Evolutionary conservation across 2,329 filamentous ascomycete genomes (phyloP).

Genomic region (Pseudogymnoascus sp.): DNA sequence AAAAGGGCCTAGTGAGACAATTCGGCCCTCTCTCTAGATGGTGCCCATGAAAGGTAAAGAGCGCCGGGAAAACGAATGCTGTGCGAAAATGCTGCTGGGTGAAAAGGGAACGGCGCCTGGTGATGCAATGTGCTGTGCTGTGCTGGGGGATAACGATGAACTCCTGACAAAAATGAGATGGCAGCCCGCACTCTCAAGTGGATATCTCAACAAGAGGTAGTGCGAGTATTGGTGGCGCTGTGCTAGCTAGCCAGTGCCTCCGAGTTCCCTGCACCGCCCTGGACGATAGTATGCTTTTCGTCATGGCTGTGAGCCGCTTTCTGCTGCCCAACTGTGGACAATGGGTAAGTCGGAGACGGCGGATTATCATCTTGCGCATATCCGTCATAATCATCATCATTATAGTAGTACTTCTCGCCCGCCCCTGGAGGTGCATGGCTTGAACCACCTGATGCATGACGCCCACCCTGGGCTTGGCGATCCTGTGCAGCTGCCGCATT

Average conservation of each 20-base stretch:
- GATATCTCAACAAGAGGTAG: conserved; percentile 3
- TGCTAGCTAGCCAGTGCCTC: conserved; percentile 5
- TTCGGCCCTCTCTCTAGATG: neutral
- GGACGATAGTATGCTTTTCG: conserved; percentile 31
- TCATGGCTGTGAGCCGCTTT: conserved; percentile 28
- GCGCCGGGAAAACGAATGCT: neutral
- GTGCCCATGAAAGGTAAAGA: neutral
- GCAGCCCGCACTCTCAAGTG: neutral
- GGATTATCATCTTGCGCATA: conserved; percentile 21
- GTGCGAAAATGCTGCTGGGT: neutral
- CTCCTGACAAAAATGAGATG: conserved; percentile 7
- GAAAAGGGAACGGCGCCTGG: neutral
- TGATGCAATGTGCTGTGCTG: conserved; percentile 3
- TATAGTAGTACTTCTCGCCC: conserved; percentile 39
- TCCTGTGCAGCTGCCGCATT: conserved; percentile 19
- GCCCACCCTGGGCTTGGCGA: conserved; percentile 19
- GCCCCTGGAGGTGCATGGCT: conserved; percentile 25
- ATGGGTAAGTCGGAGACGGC: conserved; percentile 28
- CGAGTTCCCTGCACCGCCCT: conserved; percentile 35
- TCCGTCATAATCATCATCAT: conserved; percentile 39
- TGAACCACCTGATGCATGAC: conserved; percentile 29
- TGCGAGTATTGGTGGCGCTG: neutral
- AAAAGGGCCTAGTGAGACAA: neutral
- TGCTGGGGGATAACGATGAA: conserved; percentile 3
- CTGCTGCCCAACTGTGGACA: conserved; percentile 26